phyloP scores from a whole-genome alignment of 495 filamentous ascomycete species.

The Aspergillus baeticus region DNA sequence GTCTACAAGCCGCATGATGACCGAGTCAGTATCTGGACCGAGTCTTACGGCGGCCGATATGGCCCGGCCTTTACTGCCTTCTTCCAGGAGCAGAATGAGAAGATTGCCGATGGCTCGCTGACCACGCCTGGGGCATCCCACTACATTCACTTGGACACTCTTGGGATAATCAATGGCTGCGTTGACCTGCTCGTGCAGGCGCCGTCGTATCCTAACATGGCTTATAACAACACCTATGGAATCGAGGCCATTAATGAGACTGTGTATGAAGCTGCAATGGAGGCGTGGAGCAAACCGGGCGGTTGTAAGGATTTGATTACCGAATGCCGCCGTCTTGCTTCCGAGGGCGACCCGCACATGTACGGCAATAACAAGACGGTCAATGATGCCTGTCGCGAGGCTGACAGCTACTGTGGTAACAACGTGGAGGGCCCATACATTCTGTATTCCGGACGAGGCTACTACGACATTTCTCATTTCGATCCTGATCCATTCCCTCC shows the following conservation, averaged over 20 bases:
- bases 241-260: slow-evolving; percentile 61
- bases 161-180: slow-evolving; percentile 68
- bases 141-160: slow-evolving; percentile 48
- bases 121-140: slow-evolving; percentile 26
- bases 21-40: slow-evolving; percentile 53
- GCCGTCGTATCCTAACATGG: slow-evolving; percentile 64
- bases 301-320: slow-evolving; percentile 62
- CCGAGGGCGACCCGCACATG: slow-evolving; percentile 43
- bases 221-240: slow-evolving; percentile 74
- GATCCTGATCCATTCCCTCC: slow-evolving; percentile 62
- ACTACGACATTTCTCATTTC: slow-evolving; percentile 62
- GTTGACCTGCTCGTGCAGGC: slow-evolving; percentile 71
- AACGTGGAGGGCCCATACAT: slow-evolving; percentile 37
- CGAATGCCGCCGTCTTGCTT: slow-evolving; percentile 41
- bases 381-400: slow-evolving; percentile 37
- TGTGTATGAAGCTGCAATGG: slow-evolving; percentile 44
- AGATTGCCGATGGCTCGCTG: slow-evolving; percentile 41
- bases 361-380: slow-evolving; percentile 45
- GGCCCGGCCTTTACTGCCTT: slow-evolving; percentile 64
- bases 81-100: slow-evolving; percentile 64
- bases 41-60: slow-evolving; percentile 67
- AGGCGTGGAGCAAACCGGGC: slow-evolving; percentile 48
- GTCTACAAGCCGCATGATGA: slow-evolving; percentile 55
- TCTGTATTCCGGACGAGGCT: slow-evolving; percentile 41
- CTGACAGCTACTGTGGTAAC: slow-evolving; percentile 37